phyloP scores from a whole-genome alignment of 2,329 filamentous ascomycete species.

The Colletotrichum acutatum region DNA sequence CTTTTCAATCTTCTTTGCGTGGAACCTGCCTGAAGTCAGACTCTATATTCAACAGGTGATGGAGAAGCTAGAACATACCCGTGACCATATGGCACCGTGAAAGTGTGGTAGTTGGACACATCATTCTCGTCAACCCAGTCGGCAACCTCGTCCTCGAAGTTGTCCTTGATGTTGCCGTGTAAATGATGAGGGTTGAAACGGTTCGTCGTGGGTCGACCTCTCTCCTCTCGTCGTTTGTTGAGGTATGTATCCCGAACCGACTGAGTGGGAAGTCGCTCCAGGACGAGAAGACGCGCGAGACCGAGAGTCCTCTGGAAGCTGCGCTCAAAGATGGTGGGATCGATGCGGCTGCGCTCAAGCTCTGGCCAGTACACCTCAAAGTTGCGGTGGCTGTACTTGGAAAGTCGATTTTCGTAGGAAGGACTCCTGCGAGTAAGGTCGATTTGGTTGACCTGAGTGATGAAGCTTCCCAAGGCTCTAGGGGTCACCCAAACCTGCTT shows the following conservation, averaged over 20 bases:
- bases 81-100: conserved; percentile 75
- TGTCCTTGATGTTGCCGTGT: conserved; percentile 79
- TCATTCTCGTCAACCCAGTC: conserved; percentile 85
- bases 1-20: conserved; percentile 81
- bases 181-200: conserved; percentile 56
- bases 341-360: conserved; percentile 78
- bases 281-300: conserved; percentile 80
- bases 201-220: conserved; percentile 72
- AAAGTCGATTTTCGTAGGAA: conserved; percentile 87
- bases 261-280: conserved; percentile 80
- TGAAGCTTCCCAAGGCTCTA: conserved; percentile 79
- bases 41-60: neutral
- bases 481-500: conserved; percentile 83
- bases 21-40: conserved; percentile 48
- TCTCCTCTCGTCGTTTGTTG: conserved; percentile 75
- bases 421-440: conserved; percentile 84
- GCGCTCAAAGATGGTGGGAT: conserved; percentile 88
- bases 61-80: conserved; percentile 40
- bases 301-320: conserved; percentile 81
- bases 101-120: conserved; percentile 82
- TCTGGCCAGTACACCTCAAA: conserved; percentile 87
- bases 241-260: conserved; percentile 77
- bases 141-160: conserved; percentile 81
- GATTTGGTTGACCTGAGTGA: conserved; percentile 84
- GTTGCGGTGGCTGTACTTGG: conserved; percentile 85